Evolutionary conservation across 108 stramenopile species (phyloP).

Genomic region (Mayamaea pseudoterrestris): DNA sequence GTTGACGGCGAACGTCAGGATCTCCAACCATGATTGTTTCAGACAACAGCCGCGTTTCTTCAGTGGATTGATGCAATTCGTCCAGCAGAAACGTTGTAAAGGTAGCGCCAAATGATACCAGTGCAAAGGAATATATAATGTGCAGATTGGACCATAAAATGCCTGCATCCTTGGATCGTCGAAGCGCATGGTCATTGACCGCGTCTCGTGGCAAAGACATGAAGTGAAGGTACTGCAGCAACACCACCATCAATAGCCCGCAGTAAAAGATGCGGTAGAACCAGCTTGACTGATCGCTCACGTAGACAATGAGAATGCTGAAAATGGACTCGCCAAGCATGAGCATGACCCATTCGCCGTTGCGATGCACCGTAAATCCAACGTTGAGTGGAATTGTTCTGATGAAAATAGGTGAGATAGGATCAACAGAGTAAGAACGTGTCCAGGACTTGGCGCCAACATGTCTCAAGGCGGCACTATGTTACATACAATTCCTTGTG

Average conservation of each 20-base stretch:
- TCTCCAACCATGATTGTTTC: no score
- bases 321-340: slow-evolving; percentile 51
- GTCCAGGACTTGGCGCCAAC: neutral
- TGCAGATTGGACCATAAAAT: slow-evolving; percentile 7
- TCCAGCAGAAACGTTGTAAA: neutral
- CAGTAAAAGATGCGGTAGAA: slow-evolving; percentile 18
- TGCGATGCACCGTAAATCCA: slow-evolving; percentile 35
- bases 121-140: slow-evolving; percentile 12
- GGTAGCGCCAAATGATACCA: slow-evolving; percentile 9
- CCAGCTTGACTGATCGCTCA: neutral
- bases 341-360: slow-evolving; percentile 56
- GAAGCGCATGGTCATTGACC: slow-evolving; percentile 21
- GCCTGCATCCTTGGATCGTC: slow-evolving; percentile 2
- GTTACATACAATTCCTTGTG: slow-evolving; percentile 24
- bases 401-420: no score
- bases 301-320: slow-evolving; percentile 27
- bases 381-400: slow-evolving; percentile 24
- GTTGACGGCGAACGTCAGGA: neutral
- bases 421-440: no score
- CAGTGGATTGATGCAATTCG: neutral
- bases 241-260: slow-evolving; percentile 19
- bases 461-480: neutral
- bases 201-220: slow-evolving; percentile 24
- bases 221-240: slow-evolving; percentile 24
- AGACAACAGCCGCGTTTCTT: neutral